These are phyloP conservation scores for Trichosanthes truncata DNA, from an alignment of 306 rosid genomes.

Conservation along the genomic window DNA sequence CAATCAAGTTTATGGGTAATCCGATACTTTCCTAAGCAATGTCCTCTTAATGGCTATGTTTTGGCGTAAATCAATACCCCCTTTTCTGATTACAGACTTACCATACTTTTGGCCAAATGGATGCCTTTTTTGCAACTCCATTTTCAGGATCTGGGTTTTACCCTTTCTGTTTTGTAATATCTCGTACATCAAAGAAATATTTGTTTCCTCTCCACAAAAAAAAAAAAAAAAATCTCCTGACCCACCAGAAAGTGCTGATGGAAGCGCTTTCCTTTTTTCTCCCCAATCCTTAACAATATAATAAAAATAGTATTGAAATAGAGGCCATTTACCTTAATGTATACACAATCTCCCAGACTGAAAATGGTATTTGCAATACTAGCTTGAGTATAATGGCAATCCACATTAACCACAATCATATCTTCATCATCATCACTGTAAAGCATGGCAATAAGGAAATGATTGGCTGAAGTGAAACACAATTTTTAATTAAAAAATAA, in stretches of 20 bases:
- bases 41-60: too few species aligned
- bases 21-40: not conserved
- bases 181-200: too few species aligned
- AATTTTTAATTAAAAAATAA: slow-evolving; percentile 1
- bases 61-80: too few species aligned
- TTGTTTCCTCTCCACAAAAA: too few species aligned
- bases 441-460: slow-evolving; percentile 13
- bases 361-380: slow-evolving; percentile 36
- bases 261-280: not conserved
- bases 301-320: not conserved
- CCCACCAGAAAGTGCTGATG: not conserved
- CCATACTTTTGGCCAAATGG: too few species aligned
- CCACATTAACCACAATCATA: slow-evolving; percentile 54
- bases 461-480: slow-evolving; percentile 11
- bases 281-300: not conserved
- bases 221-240: not conserved
- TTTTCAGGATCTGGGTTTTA: too few species aligned
- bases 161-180: too few species aligned
- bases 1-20: not conserved
- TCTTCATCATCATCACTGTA: slow-evolving; percentile 71
- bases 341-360: slow-evolving; percentile 81
- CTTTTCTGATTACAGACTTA: too few species aligned
- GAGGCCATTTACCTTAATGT: slow-evolving; percentile 46
- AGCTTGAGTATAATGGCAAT: slow-evolving; percentile 75
- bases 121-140: too few species aligned